These are phyloP conservation scores for Candida fluviatilis DNA, from an alignment of 805 yeast species.

Conservation along the genomic window DNA sequence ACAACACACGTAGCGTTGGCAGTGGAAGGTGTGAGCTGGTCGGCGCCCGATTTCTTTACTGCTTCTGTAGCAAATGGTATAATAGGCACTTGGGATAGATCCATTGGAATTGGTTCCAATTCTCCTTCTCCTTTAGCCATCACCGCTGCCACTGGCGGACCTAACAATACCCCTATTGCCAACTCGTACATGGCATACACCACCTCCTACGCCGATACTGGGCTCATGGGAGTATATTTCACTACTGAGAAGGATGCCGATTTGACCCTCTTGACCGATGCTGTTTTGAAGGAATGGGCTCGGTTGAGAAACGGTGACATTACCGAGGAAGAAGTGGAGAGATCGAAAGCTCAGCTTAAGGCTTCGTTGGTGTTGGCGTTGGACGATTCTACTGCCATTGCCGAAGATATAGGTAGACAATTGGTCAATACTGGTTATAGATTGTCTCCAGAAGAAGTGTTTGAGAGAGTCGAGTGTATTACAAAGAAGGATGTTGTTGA, in stretches of 20 bases:
- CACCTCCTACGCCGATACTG: constrained; percentile 95
- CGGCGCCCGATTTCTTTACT: constrained; percentile 89
- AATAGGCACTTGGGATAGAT: constrained; percentile 96
- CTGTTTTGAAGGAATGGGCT: constrained; percentile 83
- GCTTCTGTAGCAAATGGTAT: constrained; percentile 96
- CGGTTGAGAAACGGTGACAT: constrained; percentile 76
- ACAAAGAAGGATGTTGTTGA: constrained; percentile 72
- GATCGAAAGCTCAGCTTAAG: constrained; percentile 92
- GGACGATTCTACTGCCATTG: constrained; percentile 93
- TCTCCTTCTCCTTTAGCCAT: constrained; percentile 83
- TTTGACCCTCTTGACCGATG: constrained; percentile 64
- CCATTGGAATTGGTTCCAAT: constrained; percentile 76
- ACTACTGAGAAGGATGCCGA: constrained; percentile 74
- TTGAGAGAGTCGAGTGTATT: constrained; percentile 70
- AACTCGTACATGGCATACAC: constrained; percentile 96
- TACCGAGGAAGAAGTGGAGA: constrained; percentile 80
- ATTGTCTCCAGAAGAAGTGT: constrained; percentile 69
- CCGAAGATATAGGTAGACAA: constrained; percentile 98
- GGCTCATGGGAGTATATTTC: constrained; percentile 94
- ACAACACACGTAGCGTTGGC: constrained; percentile 90
- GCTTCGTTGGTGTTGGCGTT: constrained; percentile 85
- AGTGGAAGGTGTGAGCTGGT: constrained; percentile 98
- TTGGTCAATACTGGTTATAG: constrained; percentile 88
- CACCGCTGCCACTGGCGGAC: constrained; percentile 54
- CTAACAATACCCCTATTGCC: constrained; percentile 64